Base-by-base conservation (phyloP, 1,284 basidiomycete species). In the Trametes polyzona region DNA sequence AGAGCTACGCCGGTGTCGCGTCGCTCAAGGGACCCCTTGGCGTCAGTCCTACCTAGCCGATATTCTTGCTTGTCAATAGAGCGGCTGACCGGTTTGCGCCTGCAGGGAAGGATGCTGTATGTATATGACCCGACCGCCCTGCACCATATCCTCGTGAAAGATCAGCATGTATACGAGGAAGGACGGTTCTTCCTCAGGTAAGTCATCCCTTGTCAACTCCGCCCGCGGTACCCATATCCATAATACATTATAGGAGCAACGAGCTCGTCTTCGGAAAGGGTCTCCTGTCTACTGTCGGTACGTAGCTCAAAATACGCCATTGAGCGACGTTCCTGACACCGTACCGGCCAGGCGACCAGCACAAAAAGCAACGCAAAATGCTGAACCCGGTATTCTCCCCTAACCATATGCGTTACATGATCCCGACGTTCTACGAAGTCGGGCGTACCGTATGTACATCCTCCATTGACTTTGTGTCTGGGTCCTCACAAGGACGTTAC, bases 351-450 rank as follows among this genome's bases (percentile, higher is more conserved):
- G 55, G 49, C 6, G 49, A 57, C 16, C 48, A 57, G 35, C 54
- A 55, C 27, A 58, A 63, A 10, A 65, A 56, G 35, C 70, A 71
- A 51, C 65, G 69, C 19, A 69, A 67, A 56, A 41, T 68, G n/a
- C 56, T 71, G 6, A 70, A 67, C 41, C 70, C 70, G 1, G 66
- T 67, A 5, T 71, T 71, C 44, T 65, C 64, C 2, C 57, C 57
- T 16, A 55, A 29, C 1, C 67, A 71, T 39, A 63, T 70, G 65
- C 64, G 66, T 5, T 47, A 65, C 27, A 61, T 69, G 54, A 48
- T 61, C 4, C 70, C 70, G 1, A 61, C 67, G 1, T 69, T 71
- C 52, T 65, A 65, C 40, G 23, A 54, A 2, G 44, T 65, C 37
- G 41, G 52, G 2, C 39, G 33, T 30, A 39, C 37, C 14, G 61